Conservation (phyloP, 2,329 filamentous ascomycete species). For the Nemania sp. region DNA sequence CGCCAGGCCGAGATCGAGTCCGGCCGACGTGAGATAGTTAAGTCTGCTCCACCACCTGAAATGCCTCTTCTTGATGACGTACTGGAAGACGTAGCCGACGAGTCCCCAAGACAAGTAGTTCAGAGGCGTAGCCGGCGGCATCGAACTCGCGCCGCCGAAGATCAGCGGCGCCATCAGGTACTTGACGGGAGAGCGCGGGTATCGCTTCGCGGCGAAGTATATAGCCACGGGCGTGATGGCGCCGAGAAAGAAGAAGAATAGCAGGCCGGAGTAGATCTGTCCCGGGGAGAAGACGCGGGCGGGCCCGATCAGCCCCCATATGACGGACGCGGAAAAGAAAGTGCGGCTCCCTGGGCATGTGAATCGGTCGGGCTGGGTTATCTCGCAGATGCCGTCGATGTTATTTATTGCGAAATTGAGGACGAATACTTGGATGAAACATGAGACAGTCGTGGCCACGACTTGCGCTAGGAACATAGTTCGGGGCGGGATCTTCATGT, state of each 20-base stretch:
- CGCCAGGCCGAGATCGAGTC: conserved; percentile 69
- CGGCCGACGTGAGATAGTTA: conserved; percentile 73
- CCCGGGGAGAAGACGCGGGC: conserved; percentile 65
- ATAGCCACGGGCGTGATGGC: conserved; percentile 56
- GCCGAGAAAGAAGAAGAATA: conserved; percentile 62
- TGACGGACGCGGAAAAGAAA: conserved; percentile 68
- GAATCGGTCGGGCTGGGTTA: conserved; percentile 60
- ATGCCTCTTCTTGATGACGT: conserved; percentile 63
- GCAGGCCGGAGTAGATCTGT: conserved; percentile 63
- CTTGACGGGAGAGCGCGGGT: conserved; percentile 53
- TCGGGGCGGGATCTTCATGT: conserved; percentile 68
- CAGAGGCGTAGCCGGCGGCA: conserved; percentile 70
- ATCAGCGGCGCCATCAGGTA: conserved; percentile 65
- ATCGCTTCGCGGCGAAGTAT: conserved; percentile 53
- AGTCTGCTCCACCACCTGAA: conserved; percentile 74
- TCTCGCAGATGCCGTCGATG: conserved; percentile 67
- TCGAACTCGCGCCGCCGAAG: conserved; percentile 60
- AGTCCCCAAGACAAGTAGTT: conserved; percentile 76
- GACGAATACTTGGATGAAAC: conserved; percentile 67
- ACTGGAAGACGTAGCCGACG: conserved; percentile 72
- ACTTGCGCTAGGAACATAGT: conserved; percentile 70
- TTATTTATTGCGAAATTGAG: conserved; percentile 63
- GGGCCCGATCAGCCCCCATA: conserved; percentile 69
- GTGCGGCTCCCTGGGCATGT: conserved; percentile 66
- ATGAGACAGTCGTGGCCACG: conserved; percentile 66